These are phyloP conservation scores for Aspergillus vadensis DNA, from an alignment of 2,329 filamentous ascomycete genomes.

Conservation along the genomic window DNA sequence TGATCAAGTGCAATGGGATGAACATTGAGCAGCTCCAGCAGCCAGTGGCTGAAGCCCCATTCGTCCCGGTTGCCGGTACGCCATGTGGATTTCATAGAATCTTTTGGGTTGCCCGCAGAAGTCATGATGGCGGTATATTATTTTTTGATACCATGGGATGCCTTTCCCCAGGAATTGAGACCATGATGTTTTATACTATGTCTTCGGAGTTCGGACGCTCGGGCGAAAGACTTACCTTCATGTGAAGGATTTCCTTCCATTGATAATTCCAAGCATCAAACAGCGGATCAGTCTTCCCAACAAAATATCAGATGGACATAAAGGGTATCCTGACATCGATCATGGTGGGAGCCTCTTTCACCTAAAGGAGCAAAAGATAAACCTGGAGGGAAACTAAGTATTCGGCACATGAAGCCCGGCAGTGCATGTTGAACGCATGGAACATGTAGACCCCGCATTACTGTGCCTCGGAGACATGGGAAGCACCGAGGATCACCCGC, in stretches of 20 bases:
- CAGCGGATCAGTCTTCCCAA: conserved; percentile 17
- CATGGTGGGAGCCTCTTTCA: background rate
- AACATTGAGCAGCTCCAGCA: conserved; percentile 29
- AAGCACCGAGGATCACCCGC: background rate
- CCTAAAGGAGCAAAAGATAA: background rate
- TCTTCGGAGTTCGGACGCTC: conserved; percentile 4
- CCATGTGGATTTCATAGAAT: conserved; percentile 38
- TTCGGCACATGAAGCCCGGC: conserved; percentile 8
- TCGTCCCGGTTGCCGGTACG: conserved; percentile 26
- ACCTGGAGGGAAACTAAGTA: background rate
- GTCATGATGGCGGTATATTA: conserved; percentile 19
- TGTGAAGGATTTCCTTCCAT: conserved; percentile 8
- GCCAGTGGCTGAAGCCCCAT: conserved; percentile 30
- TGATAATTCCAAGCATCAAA: conserved; percentile 2
- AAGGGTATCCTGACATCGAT: background rate
- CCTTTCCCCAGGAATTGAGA: background rate
- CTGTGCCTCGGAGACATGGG: conserved; percentile 10
- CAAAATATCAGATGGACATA: conserved; percentile 1
- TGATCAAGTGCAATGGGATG: conserved; percentile 28
- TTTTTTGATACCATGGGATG: background rate
- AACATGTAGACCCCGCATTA: conserved; percentile 10
- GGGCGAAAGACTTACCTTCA: conserved; percentile 8
- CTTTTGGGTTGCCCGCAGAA: conserved; percentile 27
- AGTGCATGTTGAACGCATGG: conserved; percentile 3
- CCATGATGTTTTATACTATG: background rate